A percentile compares a stretch with the other conserved stretches of the same genome.
These are phyloP conservation scores for Populus pruinosa DNA, from an alignment of 345 rosid genomes.

Conservation along the genomic window DNA sequence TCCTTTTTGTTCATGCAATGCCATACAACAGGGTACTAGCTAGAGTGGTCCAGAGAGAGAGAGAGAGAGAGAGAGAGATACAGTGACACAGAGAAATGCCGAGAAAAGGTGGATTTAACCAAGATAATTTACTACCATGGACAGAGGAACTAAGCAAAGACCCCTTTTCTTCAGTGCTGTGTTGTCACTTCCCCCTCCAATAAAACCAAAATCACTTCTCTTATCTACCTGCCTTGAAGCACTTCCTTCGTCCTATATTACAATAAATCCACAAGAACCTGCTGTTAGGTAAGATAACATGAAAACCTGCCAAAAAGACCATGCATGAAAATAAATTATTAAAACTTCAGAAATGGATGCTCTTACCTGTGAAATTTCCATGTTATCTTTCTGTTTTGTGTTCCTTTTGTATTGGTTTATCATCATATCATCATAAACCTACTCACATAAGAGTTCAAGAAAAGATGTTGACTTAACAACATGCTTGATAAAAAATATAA, in stretches of 20 bases:
- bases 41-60: not conserved
- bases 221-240: constrained; percentile 5
- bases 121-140: constrained; percentile 42
- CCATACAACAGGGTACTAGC: not conserved
- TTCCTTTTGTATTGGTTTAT: constrained; percentile 29
- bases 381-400: constrained; percentile 17
- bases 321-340: not conserved
- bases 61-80: not conserved
- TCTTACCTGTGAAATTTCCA: constrained; percentile 25
- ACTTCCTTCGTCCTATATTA: constrained; percentile 29
- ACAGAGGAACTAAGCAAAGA: constrained; percentile 62
- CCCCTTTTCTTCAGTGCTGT: constrained; percentile 60
- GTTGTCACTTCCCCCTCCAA: constrained; percentile 26
- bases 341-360: not conserved
- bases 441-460: not conserved
- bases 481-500: not conserved
- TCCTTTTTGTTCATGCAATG: not conserved
- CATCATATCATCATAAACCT: constrained; percentile 27
- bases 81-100: not conserved
- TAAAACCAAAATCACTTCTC: constrained; percentile 20
- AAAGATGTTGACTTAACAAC: not conserved
- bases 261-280: not conserved
- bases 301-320: not conserved
- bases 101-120: constrained; percentile 27
- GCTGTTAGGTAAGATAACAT: not conserved